Conservation (phyloP, 2,329 filamentous ascomycete species). For the Xylariaceae sp. region DNA sequence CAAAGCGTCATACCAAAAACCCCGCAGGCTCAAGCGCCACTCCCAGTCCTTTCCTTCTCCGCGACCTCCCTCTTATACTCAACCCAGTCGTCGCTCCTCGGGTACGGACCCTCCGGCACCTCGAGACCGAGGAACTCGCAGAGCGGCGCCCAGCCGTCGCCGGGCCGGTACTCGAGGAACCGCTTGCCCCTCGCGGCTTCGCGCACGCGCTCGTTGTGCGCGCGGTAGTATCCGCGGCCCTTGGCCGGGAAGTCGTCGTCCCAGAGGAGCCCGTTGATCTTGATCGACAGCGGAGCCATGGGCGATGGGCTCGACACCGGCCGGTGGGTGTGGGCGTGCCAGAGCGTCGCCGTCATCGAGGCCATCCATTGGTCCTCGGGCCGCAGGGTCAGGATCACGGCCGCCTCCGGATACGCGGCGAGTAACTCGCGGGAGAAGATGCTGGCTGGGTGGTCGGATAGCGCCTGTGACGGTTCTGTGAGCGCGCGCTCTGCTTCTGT, state of each 20-base stretch:
- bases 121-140: conserved; percentile 33
- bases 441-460: conserved; percentile 37
- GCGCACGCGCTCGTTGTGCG: conserved; percentile 32
- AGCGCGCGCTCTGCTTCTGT: no score
- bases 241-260: conserved; percentile 31
- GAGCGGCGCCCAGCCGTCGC: conserved; percentile 35
- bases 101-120: conserved; percentile 30
- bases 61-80: conserved; percentile 34
- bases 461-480: conserved; percentile 12
- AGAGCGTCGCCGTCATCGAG: conserved; percentile 41
- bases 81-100: conserved; percentile 36
- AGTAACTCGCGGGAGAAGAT: conserved; percentile 60
- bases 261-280: conserved; percentile 36
- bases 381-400: conserved; percentile 61
- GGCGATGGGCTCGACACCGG: conserved; percentile 17
- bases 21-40: no score
- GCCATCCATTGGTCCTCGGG: conserved; percentile 62
- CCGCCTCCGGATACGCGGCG: conserved; percentile 64
- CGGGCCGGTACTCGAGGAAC: conserved; percentile 33
- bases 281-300: conserved; percentile 29
- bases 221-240: conserved; percentile 28
- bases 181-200: conserved; percentile 12
- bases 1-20: no score
- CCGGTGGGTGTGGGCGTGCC: conserved; percentile 24
- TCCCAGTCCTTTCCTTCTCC: not conserved